Conservation (phyloP, 306 rosid genomes). For the Quercus cerris region DNA sequence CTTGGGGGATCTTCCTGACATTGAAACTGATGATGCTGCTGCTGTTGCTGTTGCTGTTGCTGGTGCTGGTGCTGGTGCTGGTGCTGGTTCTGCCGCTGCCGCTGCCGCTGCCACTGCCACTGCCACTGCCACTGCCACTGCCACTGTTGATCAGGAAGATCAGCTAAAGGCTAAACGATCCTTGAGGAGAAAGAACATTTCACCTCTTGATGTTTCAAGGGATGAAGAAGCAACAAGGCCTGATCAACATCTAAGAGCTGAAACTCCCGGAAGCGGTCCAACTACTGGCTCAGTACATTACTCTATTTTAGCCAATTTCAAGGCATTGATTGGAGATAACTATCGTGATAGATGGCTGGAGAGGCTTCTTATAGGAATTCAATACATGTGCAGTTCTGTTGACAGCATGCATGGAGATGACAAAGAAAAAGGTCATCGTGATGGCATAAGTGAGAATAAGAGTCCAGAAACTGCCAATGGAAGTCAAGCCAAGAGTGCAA, state of each 20-base stretch:
- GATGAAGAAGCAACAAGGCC: constrained; percentile 56
- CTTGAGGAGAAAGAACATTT: constrained; percentile 58
- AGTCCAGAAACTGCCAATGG: constrained; percentile 31
- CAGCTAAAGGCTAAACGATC: constrained; percentile 51
- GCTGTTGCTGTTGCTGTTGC: neutral
- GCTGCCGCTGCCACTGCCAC: constrained; percentile 25
- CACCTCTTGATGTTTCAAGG: constrained; percentile 69
- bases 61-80: constrained; percentile 31
- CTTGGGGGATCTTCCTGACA: constrained; percentile 69
- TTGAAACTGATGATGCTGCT: constrained; percentile 58
- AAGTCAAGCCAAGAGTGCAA: constrained; percentile 40
- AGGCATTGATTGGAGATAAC: constrained; percentile 62
- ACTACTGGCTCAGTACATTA: constrained; percentile 52
- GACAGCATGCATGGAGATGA: constrained; percentile 37
- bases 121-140: neutral
- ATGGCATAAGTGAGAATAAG: constrained; percentile 37
- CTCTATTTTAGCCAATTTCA: constrained; percentile 43
- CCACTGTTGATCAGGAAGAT: constrained; percentile 56
- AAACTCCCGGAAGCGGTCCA: constrained; percentile 67
- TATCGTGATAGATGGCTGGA: constrained; percentile 93
- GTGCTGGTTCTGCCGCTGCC: constrained; percentile 26
- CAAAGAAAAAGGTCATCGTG: constrained; percentile 39
- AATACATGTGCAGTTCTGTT: constrained; percentile 50
- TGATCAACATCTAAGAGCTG: constrained; percentile 58
- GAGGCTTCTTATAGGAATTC: constrained; percentile 63